These are phyloP conservation scores for Colletotrichum destructivum DNA, from an alignment of 2,329 filamentous ascomycete species.

Conservation along the genomic window DNA sequence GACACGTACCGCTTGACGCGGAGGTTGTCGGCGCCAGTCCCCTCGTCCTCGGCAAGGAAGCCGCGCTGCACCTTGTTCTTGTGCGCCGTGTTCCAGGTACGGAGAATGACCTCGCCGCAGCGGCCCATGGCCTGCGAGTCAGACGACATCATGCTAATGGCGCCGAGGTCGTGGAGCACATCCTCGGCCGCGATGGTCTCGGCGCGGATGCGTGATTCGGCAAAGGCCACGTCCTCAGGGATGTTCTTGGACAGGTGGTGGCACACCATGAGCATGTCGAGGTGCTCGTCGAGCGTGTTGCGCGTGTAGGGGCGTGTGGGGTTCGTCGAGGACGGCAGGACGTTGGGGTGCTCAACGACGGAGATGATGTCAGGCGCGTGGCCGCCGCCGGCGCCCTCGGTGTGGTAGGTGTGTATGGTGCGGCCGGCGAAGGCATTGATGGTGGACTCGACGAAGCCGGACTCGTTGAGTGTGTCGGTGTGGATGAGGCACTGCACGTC, in stretches of 20 bases:
- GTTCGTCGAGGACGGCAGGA: conserved; percentile 92
- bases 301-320: conserved; percentile 91
- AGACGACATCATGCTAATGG: conserved; percentile 97
- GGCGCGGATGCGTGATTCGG: conserved; percentile 92
- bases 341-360: conserved; percentile 90
- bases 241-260: conserved; percentile 95
- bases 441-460: conserved; percentile 95
- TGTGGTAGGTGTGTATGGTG: conserved; percentile 97
- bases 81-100: conserved; percentile 97
- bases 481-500: conserved; percentile 96
- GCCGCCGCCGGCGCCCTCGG: conserved; percentile 93
- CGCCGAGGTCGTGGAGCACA: conserved; percentile 93
- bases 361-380: conserved; percentile 97
- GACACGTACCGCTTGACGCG: conserved; percentile 92
- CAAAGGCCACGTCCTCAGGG: conserved; percentile 95
- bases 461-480: conserved; percentile 96
- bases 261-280: conserved; percentile 99
- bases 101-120: conserved; percentile 91
- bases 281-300: conserved; percentile 95
- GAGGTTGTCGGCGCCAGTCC: conserved; percentile 88
- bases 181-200: conserved; percentile 98
- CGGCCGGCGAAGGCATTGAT: conserved; percentile 87
- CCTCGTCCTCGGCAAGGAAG: conserved; percentile 81
- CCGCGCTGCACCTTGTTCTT: conserved; percentile 95
- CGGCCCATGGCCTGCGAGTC: conserved; percentile 98